Evolutionary conservation across 148 eudicot genomes (phyloP), one percentile per base, ranked within the genome.

Genomic region (Diospyros lotus): DNA sequence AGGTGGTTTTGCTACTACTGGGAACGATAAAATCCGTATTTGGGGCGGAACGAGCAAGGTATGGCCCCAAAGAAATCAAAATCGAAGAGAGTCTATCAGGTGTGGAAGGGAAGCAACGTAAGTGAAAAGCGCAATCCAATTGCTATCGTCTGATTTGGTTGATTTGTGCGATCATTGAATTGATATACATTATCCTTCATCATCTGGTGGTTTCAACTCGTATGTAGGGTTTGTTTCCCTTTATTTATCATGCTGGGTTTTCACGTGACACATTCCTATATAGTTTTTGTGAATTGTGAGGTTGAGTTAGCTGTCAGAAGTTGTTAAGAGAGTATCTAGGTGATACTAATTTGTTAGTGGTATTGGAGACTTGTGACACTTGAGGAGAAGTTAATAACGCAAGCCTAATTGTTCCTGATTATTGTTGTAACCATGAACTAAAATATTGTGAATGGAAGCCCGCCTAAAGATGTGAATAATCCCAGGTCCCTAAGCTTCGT

Each of bases 81-180:
- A 82, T 74, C 83, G 2, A 79, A 72, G 83, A 92, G 83, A 87
- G 87, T 90, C 43, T 92, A 87, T 85, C 83, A 88, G 80, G 91
- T 81, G 71, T 90, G 97, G 97, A 90, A 79, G 79, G 97, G 97
- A 55, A 88, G 83, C 68, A 92, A 92, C 80, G 97, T 92, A 86
- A 80, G 77, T 67, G 65, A 43, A 61, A 65, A 28, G 72, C 75
- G 69, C 44, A 65, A 56, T 65, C 2, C 66, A 39, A 38, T 48
- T 42, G 10, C 9, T 9, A 5, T 41, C 59, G 3, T 41, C 44
- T 28, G 7, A 43, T 73, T 74, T 14, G 15, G 6, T 44, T 2
- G 38, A 3, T 1, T 67, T 38, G 5, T 75, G 66, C 75, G 66
- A 71, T 66, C 45, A 64, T 75, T 73, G 76, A 51, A 64, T 82